Percentiles rank a stretch among this genome's conserved stretches.
These are phyloP conservation scores for Alternaria solani DNA, from an alignment of 2,329 filamentous ascomycete genomes.

Conservation along the genomic window DNA sequence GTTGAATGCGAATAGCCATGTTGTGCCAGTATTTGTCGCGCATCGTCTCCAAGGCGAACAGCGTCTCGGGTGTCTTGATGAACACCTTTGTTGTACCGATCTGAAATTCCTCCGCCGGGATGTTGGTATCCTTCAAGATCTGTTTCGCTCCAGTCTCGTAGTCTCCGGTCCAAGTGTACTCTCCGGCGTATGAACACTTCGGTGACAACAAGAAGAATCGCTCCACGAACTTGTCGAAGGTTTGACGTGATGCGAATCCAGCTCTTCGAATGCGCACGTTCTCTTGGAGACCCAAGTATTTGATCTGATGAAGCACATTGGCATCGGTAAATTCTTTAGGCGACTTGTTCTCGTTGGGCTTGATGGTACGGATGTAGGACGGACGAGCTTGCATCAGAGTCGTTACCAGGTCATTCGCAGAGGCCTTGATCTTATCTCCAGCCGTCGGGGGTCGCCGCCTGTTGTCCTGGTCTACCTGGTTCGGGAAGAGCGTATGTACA, in stretches of 20 bases:
- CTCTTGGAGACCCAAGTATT: constrained; percentile 98
- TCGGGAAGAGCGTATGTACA: constrained; percentile 86
- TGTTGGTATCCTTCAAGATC: constrained; percentile 95
- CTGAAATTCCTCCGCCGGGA: constrained; percentile 94
- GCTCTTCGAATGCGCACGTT: constrained; percentile 97
- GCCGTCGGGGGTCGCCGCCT: constrained; percentile 92
- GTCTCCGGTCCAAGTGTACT: constrained; percentile 94
- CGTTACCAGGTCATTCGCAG: constrained; percentile 91
- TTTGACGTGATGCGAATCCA: constrained; percentile 95
- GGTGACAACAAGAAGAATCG: constrained; percentile 95
- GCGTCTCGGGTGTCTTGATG: constrained; percentile 95
- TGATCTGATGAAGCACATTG: constrained; percentile 97
- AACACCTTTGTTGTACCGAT: constrained; percentile 97
- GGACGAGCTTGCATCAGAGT: constrained; percentile 97
- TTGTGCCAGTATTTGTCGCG: constrained; percentile 98
- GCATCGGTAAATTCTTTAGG: constrained; percentile 88
- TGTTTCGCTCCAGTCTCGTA: constrained; percentile 86
- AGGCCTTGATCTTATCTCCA: constrained; percentile 93
- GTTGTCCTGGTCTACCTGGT: constrained; percentile 95
- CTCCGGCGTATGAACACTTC: constrained; percentile 93
- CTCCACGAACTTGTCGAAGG: constrained; percentile 97
- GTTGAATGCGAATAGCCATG: constrained; percentile 97
- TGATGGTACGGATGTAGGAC: constrained; percentile 98
- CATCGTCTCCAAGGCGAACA: constrained; percentile 98
- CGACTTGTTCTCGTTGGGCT: constrained; percentile 99